These are phyloP conservation scores for Arxiozyma telluris DNA, from an alignment of 1,139 yeast species.

Conservation along the genomic window DNA sequence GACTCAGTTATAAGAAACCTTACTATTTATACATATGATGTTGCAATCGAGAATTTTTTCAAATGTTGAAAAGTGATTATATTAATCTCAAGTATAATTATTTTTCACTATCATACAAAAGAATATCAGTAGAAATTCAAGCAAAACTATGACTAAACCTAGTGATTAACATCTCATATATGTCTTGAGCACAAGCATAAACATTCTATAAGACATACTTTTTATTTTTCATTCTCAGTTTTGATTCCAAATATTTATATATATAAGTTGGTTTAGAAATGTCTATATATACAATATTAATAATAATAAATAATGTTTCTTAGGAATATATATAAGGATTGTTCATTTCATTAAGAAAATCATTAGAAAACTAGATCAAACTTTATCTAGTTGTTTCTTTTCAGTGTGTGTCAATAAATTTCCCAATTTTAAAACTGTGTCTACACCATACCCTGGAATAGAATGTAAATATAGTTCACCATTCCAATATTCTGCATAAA, in stretches of 20 bases:
- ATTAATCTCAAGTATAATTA: neutral
- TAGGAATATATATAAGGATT: neutral
- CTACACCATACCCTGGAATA: conserved; percentile 85
- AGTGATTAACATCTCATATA: neutral
- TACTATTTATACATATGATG: too few species aligned
- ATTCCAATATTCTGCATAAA: conserved; percentile 94
- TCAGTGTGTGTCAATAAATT: conserved; percentile 65
- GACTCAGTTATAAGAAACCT: neutral
- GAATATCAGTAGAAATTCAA: neutral
- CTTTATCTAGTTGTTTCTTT: conserved; percentile 63
- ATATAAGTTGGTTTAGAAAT: too few species aligned
- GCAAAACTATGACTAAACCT: too few species aligned
- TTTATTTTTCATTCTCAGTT: neutral
- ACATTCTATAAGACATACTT: neutral
- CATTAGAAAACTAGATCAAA: conserved; percentile 21
- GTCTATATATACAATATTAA: too few species aligned
- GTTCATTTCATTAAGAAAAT: neutral
- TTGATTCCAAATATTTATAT: too few species aligned
- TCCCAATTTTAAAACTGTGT: conserved; percentile 68
- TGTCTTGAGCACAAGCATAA: neutral
- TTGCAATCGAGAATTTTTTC: too few species aligned
- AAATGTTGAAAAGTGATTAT: too few species aligned
- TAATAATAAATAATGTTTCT: neutral
- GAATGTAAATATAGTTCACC: conserved; percentile 78
- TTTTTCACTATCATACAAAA: neutral